Conservation (phyloP, 1,284 basidiomycete species). For the Golubevia pallescens region DNA sequence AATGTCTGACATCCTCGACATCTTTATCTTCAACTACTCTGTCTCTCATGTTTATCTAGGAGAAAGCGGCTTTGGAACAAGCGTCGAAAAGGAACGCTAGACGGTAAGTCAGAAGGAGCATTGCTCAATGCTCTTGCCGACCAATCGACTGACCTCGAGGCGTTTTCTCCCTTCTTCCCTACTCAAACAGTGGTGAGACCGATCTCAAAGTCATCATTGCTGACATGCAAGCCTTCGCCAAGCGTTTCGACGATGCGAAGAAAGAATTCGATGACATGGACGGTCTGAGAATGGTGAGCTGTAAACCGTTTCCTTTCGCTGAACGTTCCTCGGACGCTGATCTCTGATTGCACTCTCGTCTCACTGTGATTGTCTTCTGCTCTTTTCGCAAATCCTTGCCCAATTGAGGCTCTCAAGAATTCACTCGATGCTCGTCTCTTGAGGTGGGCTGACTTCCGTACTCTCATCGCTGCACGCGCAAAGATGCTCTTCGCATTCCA, state of each 20-base stretch:
- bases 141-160: neutral
- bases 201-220: neutral
- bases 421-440: slow-evolving; percentile 74
- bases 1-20: too few relatives aligned
- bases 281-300: slow-evolving; percentile 71
- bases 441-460: slow-evolving; percentile 85
- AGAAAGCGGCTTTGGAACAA: neutral
- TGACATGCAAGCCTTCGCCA: neutral
- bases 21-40: too few relatives aligned
- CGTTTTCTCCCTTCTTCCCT: neutral
- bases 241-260: slow-evolving; percentile 68
- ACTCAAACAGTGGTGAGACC: neutral
- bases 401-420: slow-evolving; percentile 70
- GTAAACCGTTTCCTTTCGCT: slow-evolving; percentile 13
- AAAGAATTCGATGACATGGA: slow-evolving; percentile 73
- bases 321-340: neutral
- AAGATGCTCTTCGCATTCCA: slow-evolving; percentile 81
- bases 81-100: neutral
- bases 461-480: slow-evolving; percentile 82
- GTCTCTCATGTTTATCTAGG: neutral
- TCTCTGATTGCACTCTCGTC: neutral
- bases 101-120: neutral
- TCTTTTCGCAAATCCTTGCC: slow-evolving; percentile 7
- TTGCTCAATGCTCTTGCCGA: neutral
- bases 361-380: slow-evolving; percentile 2